phyloP scores from a whole-genome alignment of 768 basidiomycete species.

The Crepidotus variabilis region DNA sequence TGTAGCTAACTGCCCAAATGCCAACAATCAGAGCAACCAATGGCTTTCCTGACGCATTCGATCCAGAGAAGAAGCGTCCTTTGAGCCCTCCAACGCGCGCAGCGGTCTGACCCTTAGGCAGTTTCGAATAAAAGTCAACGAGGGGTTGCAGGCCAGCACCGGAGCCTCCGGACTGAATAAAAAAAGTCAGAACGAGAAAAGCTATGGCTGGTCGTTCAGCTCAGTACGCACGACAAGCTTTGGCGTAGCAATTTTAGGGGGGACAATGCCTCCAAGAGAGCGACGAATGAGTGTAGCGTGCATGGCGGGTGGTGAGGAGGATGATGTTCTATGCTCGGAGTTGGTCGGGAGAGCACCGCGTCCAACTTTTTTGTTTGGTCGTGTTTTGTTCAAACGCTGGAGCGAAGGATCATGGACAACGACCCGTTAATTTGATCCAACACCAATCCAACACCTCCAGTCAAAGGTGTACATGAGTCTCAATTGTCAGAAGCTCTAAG shows the following conservation, averaged over 20 bases:
- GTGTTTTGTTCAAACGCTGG: constrained; percentile 5
- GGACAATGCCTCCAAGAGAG: constrained; percentile 80
- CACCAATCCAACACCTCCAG: too few relatives aligned
- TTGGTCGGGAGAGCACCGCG: constrained; percentile 19
- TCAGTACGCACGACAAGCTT: constrained; percentile 70
- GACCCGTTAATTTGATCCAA: background rate
- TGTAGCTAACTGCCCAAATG: constrained; percentile 78
- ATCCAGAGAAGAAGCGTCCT: constrained; percentile 79
- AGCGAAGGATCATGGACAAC: background rate
- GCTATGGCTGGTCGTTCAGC: background rate
- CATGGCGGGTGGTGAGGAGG: constrained; percentile 46
- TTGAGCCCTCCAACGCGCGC: constrained; percentile 65
- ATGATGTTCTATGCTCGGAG: constrained; percentile 16
- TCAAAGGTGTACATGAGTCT: too few relatives aligned
- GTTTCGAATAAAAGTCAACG: constrained; percentile 94
- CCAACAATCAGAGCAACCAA: constrained; percentile 59
- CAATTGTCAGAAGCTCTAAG: too few relatives aligned
- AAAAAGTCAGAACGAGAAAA: constrained; percentile 1
- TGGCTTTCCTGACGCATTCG: constrained; percentile 77
- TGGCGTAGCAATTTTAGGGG: constrained; percentile 94
- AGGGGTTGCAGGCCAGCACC: constrained; percentile 80
- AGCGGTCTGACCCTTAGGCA: constrained; percentile 84
- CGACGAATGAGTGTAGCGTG: constrained; percentile 81
- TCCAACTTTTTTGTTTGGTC: constrained; percentile 6
- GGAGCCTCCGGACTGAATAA: constrained; percentile 67